Evolutionary conservation across 257 asterid genomes (phyloP).

Genomic region (Mentha longifolia): DNA sequence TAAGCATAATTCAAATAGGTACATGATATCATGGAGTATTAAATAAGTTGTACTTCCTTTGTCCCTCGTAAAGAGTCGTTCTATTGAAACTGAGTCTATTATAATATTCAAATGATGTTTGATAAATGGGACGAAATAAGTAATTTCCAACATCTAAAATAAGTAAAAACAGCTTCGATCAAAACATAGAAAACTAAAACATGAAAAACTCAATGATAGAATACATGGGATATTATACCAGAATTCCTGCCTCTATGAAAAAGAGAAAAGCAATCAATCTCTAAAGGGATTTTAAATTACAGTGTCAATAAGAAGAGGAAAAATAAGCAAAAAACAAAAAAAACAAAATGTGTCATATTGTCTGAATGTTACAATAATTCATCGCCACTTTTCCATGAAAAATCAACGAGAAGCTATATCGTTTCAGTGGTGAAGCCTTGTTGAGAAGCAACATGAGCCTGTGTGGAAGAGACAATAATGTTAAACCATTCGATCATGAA

Average conservation of each 20-base stretch:
- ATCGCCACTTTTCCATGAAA: conserved; percentile 10
- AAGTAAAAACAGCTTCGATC: too few species aligned
- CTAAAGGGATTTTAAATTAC: background rate
- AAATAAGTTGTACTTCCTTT: too few species aligned
- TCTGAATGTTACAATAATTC: background rate
- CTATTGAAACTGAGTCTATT: too few species aligned
- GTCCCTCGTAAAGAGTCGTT: too few species aligned
- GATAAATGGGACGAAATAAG: too few species aligned
- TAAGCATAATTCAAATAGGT: too few species aligned
- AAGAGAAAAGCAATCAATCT: background rate
- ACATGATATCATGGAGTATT: too few species aligned
- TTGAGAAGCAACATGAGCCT: conserved; percentile 10
- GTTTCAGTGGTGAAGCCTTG: background rate
- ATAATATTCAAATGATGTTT: too few species aligned
- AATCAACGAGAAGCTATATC: background rate
- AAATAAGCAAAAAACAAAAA: background rate
- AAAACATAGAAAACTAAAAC: too few species aligned
- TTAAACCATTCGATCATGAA: background rate
- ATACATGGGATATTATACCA: background rate
- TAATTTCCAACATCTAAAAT: too few species aligned
- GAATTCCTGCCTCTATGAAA: background rate
- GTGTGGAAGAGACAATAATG: conserved; percentile 1
- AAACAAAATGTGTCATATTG: background rate
- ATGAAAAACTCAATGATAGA: background rate
- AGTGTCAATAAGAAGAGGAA: background rate